These are phyloP conservation scores for Podospora pseudocomata DNA, from an alignment of 495 filamentous ascomycete species.

Conservation along the genomic window DNA sequence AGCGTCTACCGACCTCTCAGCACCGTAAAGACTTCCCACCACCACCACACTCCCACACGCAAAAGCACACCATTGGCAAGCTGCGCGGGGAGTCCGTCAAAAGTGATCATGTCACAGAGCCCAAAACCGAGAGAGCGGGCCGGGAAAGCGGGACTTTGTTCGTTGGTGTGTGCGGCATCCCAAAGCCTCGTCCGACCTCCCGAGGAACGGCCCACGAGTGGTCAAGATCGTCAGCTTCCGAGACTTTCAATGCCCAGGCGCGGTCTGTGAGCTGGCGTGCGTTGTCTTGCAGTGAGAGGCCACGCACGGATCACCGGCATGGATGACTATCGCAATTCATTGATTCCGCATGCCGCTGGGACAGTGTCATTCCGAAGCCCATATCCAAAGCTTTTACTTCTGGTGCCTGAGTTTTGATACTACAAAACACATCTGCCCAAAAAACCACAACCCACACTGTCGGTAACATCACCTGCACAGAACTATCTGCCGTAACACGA, in stretches of 20 bases:
- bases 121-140: not conserved
- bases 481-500: not conserved
- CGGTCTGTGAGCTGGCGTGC: not conserved
- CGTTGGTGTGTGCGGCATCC: not conserved
- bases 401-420: not conserved
- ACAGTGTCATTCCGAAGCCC: not conserved
- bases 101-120: not conserved
- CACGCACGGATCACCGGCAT: not conserved
- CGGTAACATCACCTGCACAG: not conserved
- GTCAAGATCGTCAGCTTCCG: not conserved
- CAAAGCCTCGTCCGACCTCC: not conserved
- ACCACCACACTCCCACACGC: not conserved
- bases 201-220: not conserved
- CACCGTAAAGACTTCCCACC: not conserved
- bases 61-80: not conserved
- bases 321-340: not conserved
- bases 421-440: not conserved
- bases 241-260: not conserved
- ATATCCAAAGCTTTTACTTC: not conserved
- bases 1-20: not conserved
- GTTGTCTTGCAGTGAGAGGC: not conserved
- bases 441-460: not conserved
- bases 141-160: not conserved
- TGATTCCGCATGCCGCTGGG: not conserved
- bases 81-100: not conserved